These are phyloP conservation scores for Calonectria hawksworthii DNA, from an alignment of 2,329 filamentous ascomycete genomes.

Conservation along the genomic window DNA sequence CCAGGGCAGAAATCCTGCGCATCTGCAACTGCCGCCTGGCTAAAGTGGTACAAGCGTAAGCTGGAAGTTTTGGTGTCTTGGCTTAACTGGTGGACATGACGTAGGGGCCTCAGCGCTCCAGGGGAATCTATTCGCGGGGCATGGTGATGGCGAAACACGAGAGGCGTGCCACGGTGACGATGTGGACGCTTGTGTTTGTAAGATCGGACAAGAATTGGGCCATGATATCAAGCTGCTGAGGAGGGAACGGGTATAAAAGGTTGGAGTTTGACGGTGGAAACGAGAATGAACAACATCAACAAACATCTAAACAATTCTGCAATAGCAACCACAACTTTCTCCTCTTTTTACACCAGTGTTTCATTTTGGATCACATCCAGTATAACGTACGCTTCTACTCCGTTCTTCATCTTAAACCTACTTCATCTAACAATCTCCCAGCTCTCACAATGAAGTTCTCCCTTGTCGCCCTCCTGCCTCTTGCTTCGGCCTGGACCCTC, in stretches of 20 bases:
- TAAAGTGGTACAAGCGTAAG: background rate
- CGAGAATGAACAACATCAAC: background rate
- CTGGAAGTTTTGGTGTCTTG: background rate
- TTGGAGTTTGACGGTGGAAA: background rate
- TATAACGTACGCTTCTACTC: background rate
- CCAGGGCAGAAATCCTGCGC: background rate
- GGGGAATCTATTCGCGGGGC: background rate
- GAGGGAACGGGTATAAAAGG: conserved; percentile 14
- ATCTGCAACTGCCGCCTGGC: background rate
- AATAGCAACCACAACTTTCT: background rate
- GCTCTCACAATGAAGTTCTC: conserved; percentile 5
- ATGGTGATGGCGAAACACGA: background rate
- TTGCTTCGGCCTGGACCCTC: conserved; percentile 12
- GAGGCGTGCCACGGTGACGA: background rate
- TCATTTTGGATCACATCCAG: background rate
- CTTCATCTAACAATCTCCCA: background rate
- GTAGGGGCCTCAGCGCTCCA: background rate
- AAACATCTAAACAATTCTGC: background rate
- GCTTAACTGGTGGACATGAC: background rate
- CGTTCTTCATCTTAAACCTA: no score
- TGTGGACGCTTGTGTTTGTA: background rate
- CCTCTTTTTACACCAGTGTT: background rate
- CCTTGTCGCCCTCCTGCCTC: background rate
- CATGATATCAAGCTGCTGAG: background rate
- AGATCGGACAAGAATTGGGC: conserved; percentile 19